Percentiles rank a stretch among this genome's conserved stretches.
phyloP scores from a whole-genome alignment of 371 early-diverging fungal genomes.

The Mortierella sp. region DNA sequence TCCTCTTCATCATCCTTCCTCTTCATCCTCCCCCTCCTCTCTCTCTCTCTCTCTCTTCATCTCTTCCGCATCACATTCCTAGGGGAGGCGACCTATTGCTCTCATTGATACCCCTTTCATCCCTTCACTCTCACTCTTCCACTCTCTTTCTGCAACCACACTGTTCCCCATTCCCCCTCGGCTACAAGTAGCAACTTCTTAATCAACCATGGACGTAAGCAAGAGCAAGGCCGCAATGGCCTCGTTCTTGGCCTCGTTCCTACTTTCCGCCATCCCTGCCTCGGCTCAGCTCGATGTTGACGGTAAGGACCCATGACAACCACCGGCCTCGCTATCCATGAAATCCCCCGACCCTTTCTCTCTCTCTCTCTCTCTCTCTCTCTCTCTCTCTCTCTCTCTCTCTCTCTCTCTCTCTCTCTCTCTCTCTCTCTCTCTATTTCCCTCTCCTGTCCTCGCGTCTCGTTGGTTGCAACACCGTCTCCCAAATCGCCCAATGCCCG shows the following conservation, averaged over 20 bases:
- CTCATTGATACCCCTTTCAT: not conserved
- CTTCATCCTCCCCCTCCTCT: not conserved
- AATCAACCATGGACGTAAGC: slow-evolving; percentile 20
- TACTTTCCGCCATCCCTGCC: slow-evolving; percentile 40
- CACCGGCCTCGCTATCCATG: no score
- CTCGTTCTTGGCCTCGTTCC: slow-evolving; percentile 37
- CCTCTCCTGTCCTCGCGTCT: slow-evolving; percentile 4
- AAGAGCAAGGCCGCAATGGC: slow-evolving; percentile 50
- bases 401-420: not conserved
- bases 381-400: not conserved
- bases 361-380: slow-evolving; percentile 2
- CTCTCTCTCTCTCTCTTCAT: slow-evolving; percentile 2
- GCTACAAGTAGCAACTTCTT: not conserved
- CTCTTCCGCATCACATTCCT: slow-evolving; percentile 1
- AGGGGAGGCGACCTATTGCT: slow-evolving; percentile 2
- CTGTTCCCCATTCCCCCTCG: not conserved
- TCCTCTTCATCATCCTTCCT: not conserved
- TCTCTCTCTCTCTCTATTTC: not conserved
- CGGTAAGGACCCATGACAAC: slow-evolving; percentile 21
- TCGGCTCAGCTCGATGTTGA: slow-evolving; percentile 28
- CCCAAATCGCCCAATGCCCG: not conserved
- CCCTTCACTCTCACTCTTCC: not conserved
- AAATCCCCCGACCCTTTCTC: not conserved
- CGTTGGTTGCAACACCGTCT: not conserved
- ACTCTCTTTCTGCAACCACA: slow-evolving; percentile 5